Conservation (phyloP, 1,284 basidiomycete species). For the Thecaphora thlaspeos region DNA sequence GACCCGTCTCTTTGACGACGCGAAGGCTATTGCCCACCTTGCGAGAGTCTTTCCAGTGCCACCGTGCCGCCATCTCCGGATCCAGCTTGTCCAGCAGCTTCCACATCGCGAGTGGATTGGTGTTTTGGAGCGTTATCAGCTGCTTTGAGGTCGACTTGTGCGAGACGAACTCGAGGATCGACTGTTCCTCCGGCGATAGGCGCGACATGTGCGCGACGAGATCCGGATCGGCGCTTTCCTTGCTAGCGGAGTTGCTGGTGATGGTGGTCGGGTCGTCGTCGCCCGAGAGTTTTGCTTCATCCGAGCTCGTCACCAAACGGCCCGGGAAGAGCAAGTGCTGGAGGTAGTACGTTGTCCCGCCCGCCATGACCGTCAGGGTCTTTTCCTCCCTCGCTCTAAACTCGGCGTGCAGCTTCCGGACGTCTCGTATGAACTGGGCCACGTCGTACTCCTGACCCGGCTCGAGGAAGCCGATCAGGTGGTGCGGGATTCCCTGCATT, state of each 20-base stretch:
- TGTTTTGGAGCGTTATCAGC: neutral
- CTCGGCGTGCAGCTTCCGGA: neutral
- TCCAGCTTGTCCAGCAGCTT: constrained; percentile 72
- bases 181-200: neutral
- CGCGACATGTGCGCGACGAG: neutral
- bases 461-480: constrained; percentile 80
- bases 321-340: constrained; percentile 72
- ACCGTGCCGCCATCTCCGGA: constrained; percentile 72
- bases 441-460: constrained; percentile 79
- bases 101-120: constrained; percentile 66
- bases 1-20: constrained; percentile 74
- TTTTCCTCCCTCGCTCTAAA: constrained; percentile 60
- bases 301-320: constrained; percentile 45
- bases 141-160: neutral
- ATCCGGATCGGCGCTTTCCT: neutral
- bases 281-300: too few relatives aligned
- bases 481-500: constrained; percentile 78
- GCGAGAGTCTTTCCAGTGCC: constrained; percentile 93
- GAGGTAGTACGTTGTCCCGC: constrained; percentile 95
- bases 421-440: constrained; percentile 47
- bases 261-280: too few relatives aligned
- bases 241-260: too few relatives aligned
- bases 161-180: neutral
- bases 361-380: constrained; percentile 82
- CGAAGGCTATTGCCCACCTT: constrained; percentile 81